Base-by-base conservation (phyloP, 768 basidiomycete genomes). In the Rhodocollybia butyracea region DNA sequence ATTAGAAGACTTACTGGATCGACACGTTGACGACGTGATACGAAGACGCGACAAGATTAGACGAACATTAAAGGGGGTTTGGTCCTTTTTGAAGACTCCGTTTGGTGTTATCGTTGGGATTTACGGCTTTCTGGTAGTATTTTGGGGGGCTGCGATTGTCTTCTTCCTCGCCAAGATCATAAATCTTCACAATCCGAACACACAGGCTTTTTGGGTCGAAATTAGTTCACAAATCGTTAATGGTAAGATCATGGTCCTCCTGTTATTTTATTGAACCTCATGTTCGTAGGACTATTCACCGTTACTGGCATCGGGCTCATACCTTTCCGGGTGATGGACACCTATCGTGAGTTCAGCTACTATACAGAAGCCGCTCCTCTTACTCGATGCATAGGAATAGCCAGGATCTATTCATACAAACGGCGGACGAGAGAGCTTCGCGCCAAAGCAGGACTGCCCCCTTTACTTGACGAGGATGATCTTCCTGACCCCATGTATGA, bases 81-180 rank as follows among this genome's bases (percentile, higher is more conserved):
- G 91, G 88, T 79, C 86, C 2, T 94, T 91, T 64, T 68, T 93
- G 56, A 91, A 89, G 71, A 94, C 91, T 52, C 91, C n/a, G n/a
- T n/a, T n/a, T n/a, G n/a, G n/a, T n/a, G n/a, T n/a, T 34, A 71
- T 88, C 31, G 80, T 82, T 2, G 88, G 82, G 6, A 81, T 93
- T 10, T 93, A 92, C 69, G 90, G 89, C 0, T 88, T 92, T 65
- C 67, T 84, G 39, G 83, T 87, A 82, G 91, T 86, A 0, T 93
- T 94, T 63, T 94, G 91, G 91, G 91, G 92, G 15, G 82, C 89
- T 21, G 91, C 86, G 3, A 85, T 94, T 58, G 88, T 92, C 13
- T 68, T 92, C 50, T 86, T 92, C 68, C 70, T 90, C 3, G 72
- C 69, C 22, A 83, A 80, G 64, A 76, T 83, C 42, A 91, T 93